Conservation (phyloP, 1,284 basidiomycete species). For the Puccinia hordei region DNA sequence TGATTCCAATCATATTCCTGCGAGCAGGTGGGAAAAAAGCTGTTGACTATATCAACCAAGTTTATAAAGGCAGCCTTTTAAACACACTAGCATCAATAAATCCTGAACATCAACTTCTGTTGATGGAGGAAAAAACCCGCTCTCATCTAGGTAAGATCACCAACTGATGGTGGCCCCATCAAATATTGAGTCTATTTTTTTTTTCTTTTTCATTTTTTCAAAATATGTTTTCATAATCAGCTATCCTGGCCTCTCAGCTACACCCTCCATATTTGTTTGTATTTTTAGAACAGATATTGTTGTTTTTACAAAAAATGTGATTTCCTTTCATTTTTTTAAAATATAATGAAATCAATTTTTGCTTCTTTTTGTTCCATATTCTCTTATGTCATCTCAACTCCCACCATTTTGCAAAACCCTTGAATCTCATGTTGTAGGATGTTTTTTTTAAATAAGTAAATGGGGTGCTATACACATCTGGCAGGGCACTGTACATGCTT, state of each 20-base stretch:
- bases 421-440: neutral
- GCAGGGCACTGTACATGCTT: no score
- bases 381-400: neutral
- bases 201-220: neutral
- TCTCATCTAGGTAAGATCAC: neutral
- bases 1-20: neutral
- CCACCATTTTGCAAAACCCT: neutral
- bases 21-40: neutral
- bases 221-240: slow-evolving; percentile 3
- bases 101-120: slow-evolving; percentile 15
- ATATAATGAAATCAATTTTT: neutral
- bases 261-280: neutral
- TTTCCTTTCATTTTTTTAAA: slow-evolving; percentile 12
- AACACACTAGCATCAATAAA: neutral
- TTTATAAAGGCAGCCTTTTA: neutral
- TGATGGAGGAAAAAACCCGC: slow-evolving; percentile 1
- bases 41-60: no score
- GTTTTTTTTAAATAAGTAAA: no score
- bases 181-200: neutral
- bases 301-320: neutral
- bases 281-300: neutral
- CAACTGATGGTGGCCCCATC: slow-evolving; percentile 17
- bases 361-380: neutral
- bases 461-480: no score
- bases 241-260: neutral